These are phyloP conservation scores for Xerocomus spinulosus DNA, from an alignment of 768 basidiomycete species.

Conservation along the genomic window DNA sequence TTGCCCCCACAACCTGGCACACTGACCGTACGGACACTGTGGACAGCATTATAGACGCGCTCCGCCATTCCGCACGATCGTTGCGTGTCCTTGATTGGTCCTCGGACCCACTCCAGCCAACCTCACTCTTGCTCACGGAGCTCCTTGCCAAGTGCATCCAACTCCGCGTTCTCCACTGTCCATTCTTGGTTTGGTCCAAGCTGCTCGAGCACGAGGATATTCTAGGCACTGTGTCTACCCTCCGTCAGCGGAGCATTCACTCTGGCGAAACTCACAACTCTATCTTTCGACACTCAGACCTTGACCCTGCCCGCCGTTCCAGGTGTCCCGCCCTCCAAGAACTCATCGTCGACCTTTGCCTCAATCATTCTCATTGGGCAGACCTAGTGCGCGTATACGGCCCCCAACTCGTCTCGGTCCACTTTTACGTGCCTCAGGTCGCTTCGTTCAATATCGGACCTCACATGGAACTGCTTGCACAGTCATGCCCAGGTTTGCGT, in stretches of 20 bases:
- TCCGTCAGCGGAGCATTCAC: too few relatives aligned
- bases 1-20: neutral
- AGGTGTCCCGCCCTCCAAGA: conserved; percentile 13
- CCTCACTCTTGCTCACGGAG: neutral
- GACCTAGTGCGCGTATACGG: conserved; percentile 12
- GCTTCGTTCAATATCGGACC: too few relatives aligned
- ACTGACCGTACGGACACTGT: neutral
- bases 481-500: conserved; percentile 14
- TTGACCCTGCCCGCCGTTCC: neutral
- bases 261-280: too few relatives aligned
- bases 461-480: conserved; percentile 7
- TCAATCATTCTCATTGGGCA: conserved; percentile 1
- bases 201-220: neutral
- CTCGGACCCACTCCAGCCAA: neutral
- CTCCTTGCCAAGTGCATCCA: conserved; percentile 12
- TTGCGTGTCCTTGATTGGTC: conserved; percentile 22
- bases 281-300: neutral
- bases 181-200: conserved; percentile 7
- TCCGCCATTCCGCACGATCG: conserved; percentile 10
- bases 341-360: conserved; percentile 10
- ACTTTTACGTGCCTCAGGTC: conserved; percentile 24
- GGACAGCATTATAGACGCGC: conserved; percentile 10
- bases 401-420: conserved; percentile 15
- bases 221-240: conserved; percentile 12
- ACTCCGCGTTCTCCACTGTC: conserved; percentile 15